A percentile compares a stretch with the other conserved stretches of the same genome.
Evolutionary conservation across 139 green algal species (phyloP).

Genomic region (Coccomyxa sp.): DNA sequence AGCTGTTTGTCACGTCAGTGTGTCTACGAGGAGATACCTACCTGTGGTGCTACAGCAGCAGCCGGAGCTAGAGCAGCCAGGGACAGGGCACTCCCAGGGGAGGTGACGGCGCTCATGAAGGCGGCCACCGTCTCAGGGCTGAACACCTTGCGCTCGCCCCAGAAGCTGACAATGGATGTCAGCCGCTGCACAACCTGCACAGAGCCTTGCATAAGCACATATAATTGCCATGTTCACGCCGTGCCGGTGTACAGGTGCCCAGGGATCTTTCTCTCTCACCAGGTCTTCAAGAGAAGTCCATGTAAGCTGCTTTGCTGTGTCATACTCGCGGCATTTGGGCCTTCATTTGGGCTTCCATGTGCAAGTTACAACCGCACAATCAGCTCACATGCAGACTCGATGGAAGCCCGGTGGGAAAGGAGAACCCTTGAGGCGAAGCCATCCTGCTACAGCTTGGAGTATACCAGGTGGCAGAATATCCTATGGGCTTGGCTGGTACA

Average conservation of each 20-base stretch:
- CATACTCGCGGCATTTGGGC: no score
- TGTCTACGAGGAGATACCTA: neutral
- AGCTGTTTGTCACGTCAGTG: neutral
- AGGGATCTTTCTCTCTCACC: neutral
- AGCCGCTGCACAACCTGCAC: slow-evolving; percentile 19
- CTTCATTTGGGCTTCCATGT: no score
- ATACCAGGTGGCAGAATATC: neutral
- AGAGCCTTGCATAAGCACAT: neutral
- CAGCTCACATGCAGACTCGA: neutral
- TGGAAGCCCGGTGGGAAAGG: neutral
- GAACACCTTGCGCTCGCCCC: slow-evolving; percentile 16
- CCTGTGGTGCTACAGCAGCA: neutral
- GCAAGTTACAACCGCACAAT: neutral
- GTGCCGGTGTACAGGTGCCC: neutral
- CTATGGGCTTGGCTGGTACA: neutral
- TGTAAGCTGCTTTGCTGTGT: no score
- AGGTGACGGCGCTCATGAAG: neutral
- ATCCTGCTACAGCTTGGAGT: neutral
- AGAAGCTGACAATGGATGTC: slow-evolving; percentile 11
- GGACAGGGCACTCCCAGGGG: neutral
- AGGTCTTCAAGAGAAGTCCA: no score
- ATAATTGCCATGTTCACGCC: neutral
- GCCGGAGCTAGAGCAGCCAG: neutral
- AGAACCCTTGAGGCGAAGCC: neutral
- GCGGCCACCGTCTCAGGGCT: slow-evolving; percentile 9